Evolutionary conservation across 805 yeast genomes (phyloP).

Genomic region (Zygosaccharomyces rouxii): DNA sequence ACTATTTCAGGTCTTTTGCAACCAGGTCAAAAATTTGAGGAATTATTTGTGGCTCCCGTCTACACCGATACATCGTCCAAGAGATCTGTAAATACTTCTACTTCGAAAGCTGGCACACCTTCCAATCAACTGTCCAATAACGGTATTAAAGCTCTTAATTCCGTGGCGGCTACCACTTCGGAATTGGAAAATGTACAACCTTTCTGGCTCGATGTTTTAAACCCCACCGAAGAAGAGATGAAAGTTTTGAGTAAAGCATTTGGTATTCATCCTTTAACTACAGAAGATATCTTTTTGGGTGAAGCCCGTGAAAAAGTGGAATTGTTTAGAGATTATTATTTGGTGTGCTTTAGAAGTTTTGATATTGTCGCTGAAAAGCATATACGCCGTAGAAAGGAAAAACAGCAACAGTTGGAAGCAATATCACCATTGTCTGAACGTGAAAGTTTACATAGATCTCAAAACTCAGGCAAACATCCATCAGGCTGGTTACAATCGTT

Average conservation of each 20-base stretch:
- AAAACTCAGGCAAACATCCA: constrained; percentile 8
- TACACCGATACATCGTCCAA: constrained; percentile 22
- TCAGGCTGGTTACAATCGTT: constrained; percentile 17
- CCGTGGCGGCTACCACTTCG: constrained; percentile 3
- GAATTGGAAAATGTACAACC: constrained; percentile 47
- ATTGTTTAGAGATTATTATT: constrained; percentile 81
- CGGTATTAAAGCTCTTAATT: neutral
- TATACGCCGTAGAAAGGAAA: constrained; percentile 45
- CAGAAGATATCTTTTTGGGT: constrained; percentile 90
- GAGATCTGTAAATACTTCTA: constrained; percentile 10
- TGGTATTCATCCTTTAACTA: constrained; percentile 93
- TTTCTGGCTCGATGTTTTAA: constrained; percentile 89
- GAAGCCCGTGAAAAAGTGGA: constrained; percentile 96
- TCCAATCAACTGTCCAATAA: neutral
- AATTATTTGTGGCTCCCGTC: constrained; percentile 52
- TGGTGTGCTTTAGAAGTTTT: constrained; percentile 83
- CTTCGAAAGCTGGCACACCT: constrained; percentile 10
- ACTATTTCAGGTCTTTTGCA: constrained; percentile 76
- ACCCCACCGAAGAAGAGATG: constrained; percentile 97
- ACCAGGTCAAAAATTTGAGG: constrained; percentile 56
- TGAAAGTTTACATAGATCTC: constrained; percentile 14
- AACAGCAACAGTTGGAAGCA: constrained; percentile 11
- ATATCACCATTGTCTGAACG: constrained; percentile 12
- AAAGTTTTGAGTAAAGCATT: constrained; percentile 84
- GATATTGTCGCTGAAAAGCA: constrained; percentile 74